Evolutionary conservation across 805 yeast genomes (phyloP), one percentile per base, ranked within the genome.

Genomic region (Suhomyces faveliae): DNA sequence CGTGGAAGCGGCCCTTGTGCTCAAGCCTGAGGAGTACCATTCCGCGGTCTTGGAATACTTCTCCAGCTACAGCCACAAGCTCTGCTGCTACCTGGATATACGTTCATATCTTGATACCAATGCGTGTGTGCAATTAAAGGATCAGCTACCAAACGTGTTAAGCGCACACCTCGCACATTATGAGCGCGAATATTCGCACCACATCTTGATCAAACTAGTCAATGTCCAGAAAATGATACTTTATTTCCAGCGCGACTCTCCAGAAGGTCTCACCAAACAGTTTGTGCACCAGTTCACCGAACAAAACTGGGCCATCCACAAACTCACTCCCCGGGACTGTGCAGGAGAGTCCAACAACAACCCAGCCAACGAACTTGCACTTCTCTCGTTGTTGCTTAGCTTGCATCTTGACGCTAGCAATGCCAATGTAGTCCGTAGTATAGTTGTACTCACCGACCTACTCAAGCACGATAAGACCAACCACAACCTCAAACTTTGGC

Each of bases 401-500:
- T 52, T 63, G 24, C 17, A 46, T 3, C 19, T 44, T 1, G 58
- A 63, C 66, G 1, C 47, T 68, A 12, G 61, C 65, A 29, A 53
- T 54, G 2, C 48, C 15, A 56, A 53, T 22, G 51, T 68, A 2
- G 48, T 64, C 27, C 71, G 73, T 22, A 70, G 80, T 6, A 69
- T 85, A 8, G 56, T 78, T 1, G 62, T 86, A 4, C 66, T 91
- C n/a, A 89, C 87, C 57, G 63, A 72, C 13, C 79, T 84, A 2
- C 67, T 77, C 10, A 40, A 56, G 7, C 60, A 67, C 7, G 96
- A 90, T 60, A 77, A 77, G n/a, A 81, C 84, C 51, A 91, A 91
- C 59, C 88, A 83, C 60, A 84, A 82, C 56, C 68, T 87, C 17
- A 75, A 83, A 46, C 64, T 88, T 7, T 87, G 94, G 91, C 68